These are phyloP conservation scores for Dothidotthia symphoricarpi DNA, from an alignment of 2,329 filamentous ascomycete species.

Conservation along the genomic window DNA sequence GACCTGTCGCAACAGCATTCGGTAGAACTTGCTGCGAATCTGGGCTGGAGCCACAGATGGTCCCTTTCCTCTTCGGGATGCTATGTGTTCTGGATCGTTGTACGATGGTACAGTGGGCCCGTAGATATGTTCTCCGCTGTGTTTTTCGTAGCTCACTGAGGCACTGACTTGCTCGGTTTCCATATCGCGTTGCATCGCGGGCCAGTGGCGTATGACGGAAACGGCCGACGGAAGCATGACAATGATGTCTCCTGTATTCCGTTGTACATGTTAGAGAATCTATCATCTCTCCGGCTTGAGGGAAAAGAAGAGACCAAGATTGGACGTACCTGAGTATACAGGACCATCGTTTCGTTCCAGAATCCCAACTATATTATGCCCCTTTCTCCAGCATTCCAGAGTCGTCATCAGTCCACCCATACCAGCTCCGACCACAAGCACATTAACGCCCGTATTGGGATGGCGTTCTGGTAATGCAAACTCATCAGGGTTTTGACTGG, in stretches of 20 bases:
- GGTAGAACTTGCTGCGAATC: conserved; percentile 6
- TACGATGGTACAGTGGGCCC: conserved; percentile 1
- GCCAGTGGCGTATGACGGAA: conserved; percentile 52
- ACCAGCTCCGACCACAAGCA: conserved; percentile 26
- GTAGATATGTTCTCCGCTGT: conserved; percentile 44
- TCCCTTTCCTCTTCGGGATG: too few relatives aligned
- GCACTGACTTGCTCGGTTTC: conserved; percentile 51
- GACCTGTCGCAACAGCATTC: conserved; percentile 7
- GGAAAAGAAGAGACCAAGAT: background rate
- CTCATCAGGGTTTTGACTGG: background rate
- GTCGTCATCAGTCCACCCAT: conserved; percentile 23
- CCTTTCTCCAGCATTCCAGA: conserved; percentile 28
- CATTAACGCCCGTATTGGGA: conserved; percentile 31
- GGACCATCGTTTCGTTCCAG: conserved; percentile 35
- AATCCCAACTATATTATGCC: conserved; percentile 23
- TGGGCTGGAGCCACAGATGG: conserved; percentile 2
- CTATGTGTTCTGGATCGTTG: conserved; percentile 2
- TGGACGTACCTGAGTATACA: background rate
- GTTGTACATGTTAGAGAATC: background rate
- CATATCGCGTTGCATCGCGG: conserved; percentile 49
- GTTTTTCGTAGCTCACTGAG: conserved; percentile 45
- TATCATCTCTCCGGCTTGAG: too few relatives aligned
- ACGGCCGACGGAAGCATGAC: conserved; percentile 55
- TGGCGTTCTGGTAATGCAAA: conserved; percentile 12
- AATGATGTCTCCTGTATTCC: conserved; percentile 51